Base-by-base conservation (phyloP, 139 green algal species). In the Limnomonas spitsbergensis region DNA sequence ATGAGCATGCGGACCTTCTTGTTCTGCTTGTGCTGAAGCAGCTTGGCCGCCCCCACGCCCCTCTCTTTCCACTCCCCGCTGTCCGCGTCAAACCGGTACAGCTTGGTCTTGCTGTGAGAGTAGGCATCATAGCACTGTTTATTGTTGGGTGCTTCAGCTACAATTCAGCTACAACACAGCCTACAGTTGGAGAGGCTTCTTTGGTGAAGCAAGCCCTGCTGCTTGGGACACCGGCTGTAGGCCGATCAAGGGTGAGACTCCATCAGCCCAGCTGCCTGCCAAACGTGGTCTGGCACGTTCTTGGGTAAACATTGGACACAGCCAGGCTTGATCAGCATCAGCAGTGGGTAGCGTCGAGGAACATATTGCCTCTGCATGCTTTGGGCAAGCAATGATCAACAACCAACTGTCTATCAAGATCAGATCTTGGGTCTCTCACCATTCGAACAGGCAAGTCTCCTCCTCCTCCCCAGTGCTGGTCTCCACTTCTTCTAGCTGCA, bases 41-140 rank as follows among this genome's bases (percentile, higher is more conserved):
- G 83, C 83, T 94, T 96, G n/a, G 80, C 84, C 53, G 90, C 81
- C 9, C 96, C 96, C 6, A 98, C 79, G 2, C 96, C 96, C 6
- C 96, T 86, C 87, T 99, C 96, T 89, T 99, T 99, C 96, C 96
- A 99, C 81, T 98, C 96, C 38, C 87, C 90, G 37, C 75, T 79
- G 2, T 94, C 92, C 53, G 89, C 86, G 76, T 99, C 93, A 78
- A 93, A 99, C 2, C 96, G 93, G 83, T 99, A 99, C 80, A 99
- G 90, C 86, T 99, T 99, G 83, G 87, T 91, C 84, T 99, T 99
- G 14, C 93, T 98, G 92, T 87, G 20, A 61, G n/a, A n/a, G n/a
- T n/a, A n/a, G n/a, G n/a, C n/a, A n/a, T n/a, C n/a, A n/a, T n/a
- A n/a, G n/a, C n/a, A n/a, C n/a, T n/a, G n/a, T n/a, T n/a, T n/a